Conservation (phyloP, 768 basidiomycete species). For the Antrodiella citrinella region DNA sequence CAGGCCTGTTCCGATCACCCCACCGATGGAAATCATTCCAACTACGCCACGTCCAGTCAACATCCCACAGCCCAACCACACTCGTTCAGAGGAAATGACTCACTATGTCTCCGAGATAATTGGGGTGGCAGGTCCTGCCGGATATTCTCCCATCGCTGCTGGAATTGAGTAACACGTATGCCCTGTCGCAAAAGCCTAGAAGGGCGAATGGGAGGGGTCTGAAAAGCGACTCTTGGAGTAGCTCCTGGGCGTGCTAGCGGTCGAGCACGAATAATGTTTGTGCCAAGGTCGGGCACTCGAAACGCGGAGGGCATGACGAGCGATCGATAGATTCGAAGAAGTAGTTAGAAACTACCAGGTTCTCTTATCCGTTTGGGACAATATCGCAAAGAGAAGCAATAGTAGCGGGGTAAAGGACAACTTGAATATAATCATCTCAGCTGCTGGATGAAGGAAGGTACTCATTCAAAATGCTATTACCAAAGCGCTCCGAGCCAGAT, state of each 20-base stretch:
- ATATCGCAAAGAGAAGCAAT: too few species aligned
- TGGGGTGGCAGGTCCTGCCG: constrained; percentile 20
- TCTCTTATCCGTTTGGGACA: too few species aligned
- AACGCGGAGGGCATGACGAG: neutral
- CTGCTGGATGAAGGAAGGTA: too few species aligned
- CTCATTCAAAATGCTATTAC: too few species aligned
- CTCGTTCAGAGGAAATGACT: neutral
- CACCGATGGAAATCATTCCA: constrained; percentile 24
- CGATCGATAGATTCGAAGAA: too few species aligned
- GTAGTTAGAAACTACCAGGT: too few species aligned
- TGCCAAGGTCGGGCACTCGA: neutral
- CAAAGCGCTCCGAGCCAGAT: too few species aligned
- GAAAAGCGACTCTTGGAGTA: neutral
- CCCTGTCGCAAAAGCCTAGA: constrained; percentile 5
- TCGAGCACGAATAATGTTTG: neutral
- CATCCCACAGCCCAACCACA: neutral
- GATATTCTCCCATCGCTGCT: constrained; percentile 20
- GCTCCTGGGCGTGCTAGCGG: neutral
- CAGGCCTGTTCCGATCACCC: constrained; percentile 31
- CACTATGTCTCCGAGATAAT: constrained; percentile 20
- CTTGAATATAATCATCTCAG: too few species aligned
- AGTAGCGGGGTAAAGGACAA: too few species aligned
- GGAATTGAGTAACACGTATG: constrained; percentile 16
- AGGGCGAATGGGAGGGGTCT: neutral
- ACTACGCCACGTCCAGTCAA: constrained; percentile 8